Evolutionary conservation across 2,329 filamentous ascomycete species (phyloP), one percentile per base, ranked within the genome.

Genomic region (Chalara sp.): DNA sequence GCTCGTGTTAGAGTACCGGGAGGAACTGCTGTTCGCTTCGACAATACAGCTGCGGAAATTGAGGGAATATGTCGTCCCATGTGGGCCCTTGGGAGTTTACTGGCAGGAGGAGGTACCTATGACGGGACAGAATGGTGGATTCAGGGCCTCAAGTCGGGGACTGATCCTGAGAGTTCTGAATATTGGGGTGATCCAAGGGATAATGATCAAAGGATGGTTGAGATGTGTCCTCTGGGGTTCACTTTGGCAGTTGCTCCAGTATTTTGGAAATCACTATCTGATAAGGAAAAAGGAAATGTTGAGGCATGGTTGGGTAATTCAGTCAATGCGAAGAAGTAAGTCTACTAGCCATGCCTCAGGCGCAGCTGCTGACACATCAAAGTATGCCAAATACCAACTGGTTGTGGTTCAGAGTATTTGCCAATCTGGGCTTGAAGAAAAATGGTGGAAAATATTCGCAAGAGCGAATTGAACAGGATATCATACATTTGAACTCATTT

Each of bases 391-490:
- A 81, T 59, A 81, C 78, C 21, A 77, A 76, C 56, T 84, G 84
- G 85, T 75, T 91, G 4, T 92, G 87, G 87, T 92, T 92, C 64
- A 81, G 87, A 39, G 86, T 92, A 5, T 92, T 92, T 63, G 87
- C 87, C 39, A 92, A 92, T 59, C 75, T 92, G 1, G 87, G 87
- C 0, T 68, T 91, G 33, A 85, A 86, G 63, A 86, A 84, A 58
- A 88, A 89, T 58, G 84, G 84, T 1, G 86, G 83, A 0, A 77
- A 78, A 45, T 88, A 84, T 69, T 87, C 84, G 0, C 80, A 85
- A 56, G 76, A 82, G 43, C 76, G 83, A 28, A 76, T 91, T 28
- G 83, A 88, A 51, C 80, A 80, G 21, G 87, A 91, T 63, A 87
- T 92, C 63, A 78, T 85, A 59, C 86, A 90, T 58, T 73, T 92